A percentile compares a stretch with the other conserved stretches of the same genome.
Conservation (phyloP, 164 flowering plant species). For the Vitis rupestris region DNA sequence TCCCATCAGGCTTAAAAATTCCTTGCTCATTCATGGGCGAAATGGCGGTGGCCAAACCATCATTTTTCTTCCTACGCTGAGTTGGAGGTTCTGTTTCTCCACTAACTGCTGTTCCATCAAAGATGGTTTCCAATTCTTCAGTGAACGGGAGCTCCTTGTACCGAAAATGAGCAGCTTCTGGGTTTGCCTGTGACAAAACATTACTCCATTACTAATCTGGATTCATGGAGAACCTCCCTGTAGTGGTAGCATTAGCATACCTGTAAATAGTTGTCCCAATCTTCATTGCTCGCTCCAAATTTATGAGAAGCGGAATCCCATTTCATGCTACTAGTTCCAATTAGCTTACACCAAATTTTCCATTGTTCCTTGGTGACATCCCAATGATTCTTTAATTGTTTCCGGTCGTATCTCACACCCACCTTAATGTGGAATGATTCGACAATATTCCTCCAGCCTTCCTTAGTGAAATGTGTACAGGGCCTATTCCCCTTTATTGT, state of each 20-base stretch:
- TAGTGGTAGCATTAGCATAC: slow-evolving; percentile 6
- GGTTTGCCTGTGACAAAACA: slow-evolving; percentile 25
- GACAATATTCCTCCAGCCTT: slow-evolving; percentile 32
- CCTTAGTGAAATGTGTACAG: slow-evolving; percentile 26
- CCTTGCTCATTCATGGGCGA: not conserved
- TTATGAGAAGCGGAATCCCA: slow-evolving; percentile 24
- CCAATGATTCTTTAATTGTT: slow-evolving; percentile 40
- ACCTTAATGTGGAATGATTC: slow-evolving; percentile 18
- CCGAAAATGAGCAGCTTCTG: slow-evolving; percentile 31
- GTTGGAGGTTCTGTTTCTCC: slow-evolving; percentile 16
- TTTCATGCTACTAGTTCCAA: slow-evolving; percentile 16
- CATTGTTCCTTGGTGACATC: slow-evolving; percentile 24
- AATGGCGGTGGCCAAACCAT: slow-evolving; percentile 4
- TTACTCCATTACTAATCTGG: not conserved
- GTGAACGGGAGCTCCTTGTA: slow-evolving; percentile 21
- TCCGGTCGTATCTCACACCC: slow-evolving; percentile 20
- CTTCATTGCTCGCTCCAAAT: slow-evolving; percentile 28
- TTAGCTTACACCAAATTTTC: slow-evolving; percentile 30
- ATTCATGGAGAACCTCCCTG: not conserved
- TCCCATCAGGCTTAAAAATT: not conserved
- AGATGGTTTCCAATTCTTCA: slow-evolving; percentile 28
- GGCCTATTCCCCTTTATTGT: slow-evolving; percentile 26
- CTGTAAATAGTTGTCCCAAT: slow-evolving; percentile 29
- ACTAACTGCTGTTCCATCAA: slow-evolving; percentile 12
- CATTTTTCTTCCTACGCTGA: slow-evolving; percentile 11